Evolutionary conservation across 768 basidiomycete species (phyloP), one percentile per base, ranked within the genome.

Genomic region (Scleroderma bovista): DNA sequence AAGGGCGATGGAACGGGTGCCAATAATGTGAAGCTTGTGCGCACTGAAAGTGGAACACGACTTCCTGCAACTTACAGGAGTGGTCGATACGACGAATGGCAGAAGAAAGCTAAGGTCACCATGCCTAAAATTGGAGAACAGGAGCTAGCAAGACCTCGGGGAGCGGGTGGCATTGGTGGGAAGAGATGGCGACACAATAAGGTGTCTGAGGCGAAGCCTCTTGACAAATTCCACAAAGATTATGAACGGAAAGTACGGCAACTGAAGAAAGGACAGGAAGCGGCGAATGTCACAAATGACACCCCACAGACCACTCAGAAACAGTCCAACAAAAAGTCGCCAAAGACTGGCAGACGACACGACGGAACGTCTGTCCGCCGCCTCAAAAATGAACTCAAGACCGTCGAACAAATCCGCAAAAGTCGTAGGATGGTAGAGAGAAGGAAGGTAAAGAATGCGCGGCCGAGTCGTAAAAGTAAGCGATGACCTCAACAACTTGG

Each of bases 51-150:
- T 58, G 96, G 96, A 3, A 82, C 86, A 15, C 83, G 86, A 43
- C 75, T 99, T 17, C 95, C 96, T 3, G 93, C 93, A 3, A 85
- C 85, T 10, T 99, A 93, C 69, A 84, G 88, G 46, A 92, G 88
- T 57, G 96, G 96, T 11, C 82, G 91, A 15, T 99, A 91, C 66
- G 90, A 95, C 49, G 93, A 95, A 64, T 99, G 96, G 96, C 88
- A 86, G 66, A 75, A 79, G 52, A 90, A 88, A 68, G 82, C 75
- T 45, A 83, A 79, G 34, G 70, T 81, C n/a, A 76, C 70, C 52
- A 65, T 97, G 32, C 93, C 93, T 0, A 78, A 78, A 51, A 75
- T 87, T n/a, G 94, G 94, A 17, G 93, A 96, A 63, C 74, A 70
- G 3, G 93, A 95, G 66, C 72, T 75, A 42, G 74, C 74, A 26